Evolutionary conservation across 805 yeast species (phyloP), one percentile per base, ranked within the genome.

Genomic region (Debaryomyces prosopidis): DNA sequence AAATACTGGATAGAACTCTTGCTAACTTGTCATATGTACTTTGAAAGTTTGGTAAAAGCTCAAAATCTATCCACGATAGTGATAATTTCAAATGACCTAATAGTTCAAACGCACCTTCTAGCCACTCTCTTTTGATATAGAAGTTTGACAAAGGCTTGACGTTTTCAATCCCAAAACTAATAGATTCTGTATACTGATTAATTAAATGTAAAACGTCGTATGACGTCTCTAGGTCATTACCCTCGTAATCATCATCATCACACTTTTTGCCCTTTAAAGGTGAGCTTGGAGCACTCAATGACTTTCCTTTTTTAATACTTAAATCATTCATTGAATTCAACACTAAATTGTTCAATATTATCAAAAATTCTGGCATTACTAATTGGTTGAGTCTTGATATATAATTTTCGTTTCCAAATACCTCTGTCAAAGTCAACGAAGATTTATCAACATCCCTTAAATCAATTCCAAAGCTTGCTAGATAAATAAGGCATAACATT

Each of bases 291-390:
- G 63, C 58, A 27, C 69, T 57, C 28, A 67, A 42, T 3, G 69
- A 59, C 34, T 53, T 61, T 1, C 74, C 75, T 12, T 57, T 57
- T 33, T 51, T 60, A 36, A 53, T 53, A 39, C 69, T 60, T 35
- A 67, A 52, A 1, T 53, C 50, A 40, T 59, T 60, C 62, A 50
- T 60, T 26, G 60, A 73, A 55, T 56, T 71, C 51, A 57, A 62
- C 39, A 52, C 72, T 58, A 55, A 49, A 48, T 51, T 68, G 47
- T 55, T 72, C 53, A 60, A 48, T 18, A 71, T 40, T 18, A 54
- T 63, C 61, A 80, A 44, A 16, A 81, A 69, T 5, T 81, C 83
- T 0, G 82, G 81, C 52, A 78, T 64, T 0, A 65, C 44, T 3
- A 73, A 46, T 28, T 57, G 56, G 9, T 43, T 46, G 10, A 60